Percentiles rank a stretch among this genome's conserved stretches.
Conservation (phyloP, 345 rosid species). For the rapeseed (Brassica napus) region Da-Ae NC_063439.1:9527501-9528000, state of each 20-base stretch:
- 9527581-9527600: constrained; percentile 58
- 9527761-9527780: constrained; percentile 18
- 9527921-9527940: constrained; percentile 78
- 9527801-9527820: constrained; percentile 48
- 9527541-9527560: constrained; percentile 69
- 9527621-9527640: constrained; percentile 72
- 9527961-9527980: constrained; percentile 18
- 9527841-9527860: constrained; percentile 94
- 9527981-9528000: not conserved
- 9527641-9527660: constrained; percentile 65
- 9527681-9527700: constrained; percentile 49
- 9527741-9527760: constrained; percentile 20
- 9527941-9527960: constrained; percentile 66
- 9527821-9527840: constrained; percentile 93
- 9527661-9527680: constrained; percentile 56
- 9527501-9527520: constrained; percentile 48
- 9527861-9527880: constrained; percentile 96
- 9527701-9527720: constrained; percentile 9
- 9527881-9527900: constrained; percentile 87
- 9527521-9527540: constrained; percentile 63
- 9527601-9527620: constrained; percentile 46
- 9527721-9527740: constrained; percentile 4
- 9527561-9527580: constrained; percentile 66
- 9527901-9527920: constrained; percentile 87
- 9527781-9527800: constrained; percentile 18